These are phyloP conservation scores for Acrodontium crateriforme DNA, from an alignment of 2,329 filamentous ascomycete species.

Conservation along the genomic window DNA sequence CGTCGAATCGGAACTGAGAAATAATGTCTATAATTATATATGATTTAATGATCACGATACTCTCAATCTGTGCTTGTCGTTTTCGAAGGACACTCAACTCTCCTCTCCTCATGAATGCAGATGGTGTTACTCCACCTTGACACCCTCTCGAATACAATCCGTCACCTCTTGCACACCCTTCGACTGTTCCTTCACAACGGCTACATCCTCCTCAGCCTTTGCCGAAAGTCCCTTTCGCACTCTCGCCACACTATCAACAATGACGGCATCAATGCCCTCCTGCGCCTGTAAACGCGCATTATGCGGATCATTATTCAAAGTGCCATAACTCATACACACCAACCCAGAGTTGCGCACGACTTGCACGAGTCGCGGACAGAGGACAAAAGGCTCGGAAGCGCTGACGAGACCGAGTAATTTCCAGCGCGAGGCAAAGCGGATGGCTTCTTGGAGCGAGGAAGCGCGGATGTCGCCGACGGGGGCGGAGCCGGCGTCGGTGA, in stretches of 20 bases:
- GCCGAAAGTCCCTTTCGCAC: constrained; percentile 81
- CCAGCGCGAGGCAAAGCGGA: constrained; percentile 89
- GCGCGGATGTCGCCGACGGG: constrained; percentile 80
- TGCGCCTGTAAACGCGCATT: constrained; percentile 86
- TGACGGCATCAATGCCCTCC: constrained; percentile 93
- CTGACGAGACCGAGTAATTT: constrained; percentile 85
- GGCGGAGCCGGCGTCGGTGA: constrained; percentile 75
- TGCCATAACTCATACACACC: constrained; percentile 91
- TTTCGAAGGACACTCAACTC: too few species aligned
- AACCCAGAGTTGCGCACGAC: constrained; percentile 91
- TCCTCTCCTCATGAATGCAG: too few species aligned
- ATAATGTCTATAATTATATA: too few species aligned
- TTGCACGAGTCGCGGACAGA: constrained; percentile 73
- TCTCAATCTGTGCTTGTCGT: too few species aligned
- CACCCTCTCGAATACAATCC: too few species aligned
- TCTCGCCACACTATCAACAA: constrained; percentile 86
- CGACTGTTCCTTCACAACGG: too few species aligned
- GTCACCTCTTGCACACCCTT: too few species aligned
- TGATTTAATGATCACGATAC: too few species aligned
- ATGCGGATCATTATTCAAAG: constrained; percentile 70
- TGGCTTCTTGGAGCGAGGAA: constrained; percentile 83
- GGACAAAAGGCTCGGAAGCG: constrained; percentile 75
- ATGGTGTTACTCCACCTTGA: too few species aligned
- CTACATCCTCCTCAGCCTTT: constrained; percentile 10
- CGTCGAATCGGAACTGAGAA: too few species aligned